Evolutionary conservation across 2,329 filamentous ascomycete species (phyloP).

Genomic region (Penicillium glabrum): DNA sequence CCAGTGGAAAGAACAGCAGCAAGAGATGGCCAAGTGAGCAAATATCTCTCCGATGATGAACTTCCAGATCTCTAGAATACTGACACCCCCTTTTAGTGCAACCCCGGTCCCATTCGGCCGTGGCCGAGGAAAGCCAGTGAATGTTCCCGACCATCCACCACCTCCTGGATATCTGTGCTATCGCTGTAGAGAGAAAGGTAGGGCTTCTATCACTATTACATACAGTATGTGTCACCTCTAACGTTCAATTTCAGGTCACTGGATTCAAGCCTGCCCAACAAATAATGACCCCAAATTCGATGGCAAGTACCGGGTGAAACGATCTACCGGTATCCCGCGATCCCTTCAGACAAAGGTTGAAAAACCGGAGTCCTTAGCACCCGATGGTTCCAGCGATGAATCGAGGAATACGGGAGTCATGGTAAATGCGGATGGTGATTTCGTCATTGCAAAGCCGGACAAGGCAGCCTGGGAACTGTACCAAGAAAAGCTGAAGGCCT

Average conservation of each 20-base stretch:
- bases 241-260: conserved; percentile 62
- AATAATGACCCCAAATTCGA: conserved; percentile 97
- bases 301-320: conserved; percentile 87
- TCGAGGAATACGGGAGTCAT: conserved; percentile 85
- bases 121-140: conserved; percentile 46
- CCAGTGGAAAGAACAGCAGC: conserved; percentile 90
- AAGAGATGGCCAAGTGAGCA: conserved; percentile 79
- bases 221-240: not conserved
- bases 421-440: conserved; percentile 97
- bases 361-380: conserved; percentile 74
- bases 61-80: conserved; percentile 4
- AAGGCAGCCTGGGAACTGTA: conserved; percentile 96
- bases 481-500: conserved; percentile 88
- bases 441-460: conserved; percentile 93
- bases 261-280: conserved; percentile 98
- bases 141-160: conserved; percentile 89
- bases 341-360: conserved; percentile 96
- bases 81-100: conserved; percentile 42
- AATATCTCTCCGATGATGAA: not conserved
- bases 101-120: conserved; percentile 45
- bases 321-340: conserved; percentile 93
- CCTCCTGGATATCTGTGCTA: conserved; percentile 95
- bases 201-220: conserved; percentile 5
- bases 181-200: conserved; percentile 87
- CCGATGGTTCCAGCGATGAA: conserved; percentile 76